These are phyloP conservation scores for Blastobotrys chiropterorum DNA, from an alignment of 805 yeast species.

Conservation along the genomic window DNA sequence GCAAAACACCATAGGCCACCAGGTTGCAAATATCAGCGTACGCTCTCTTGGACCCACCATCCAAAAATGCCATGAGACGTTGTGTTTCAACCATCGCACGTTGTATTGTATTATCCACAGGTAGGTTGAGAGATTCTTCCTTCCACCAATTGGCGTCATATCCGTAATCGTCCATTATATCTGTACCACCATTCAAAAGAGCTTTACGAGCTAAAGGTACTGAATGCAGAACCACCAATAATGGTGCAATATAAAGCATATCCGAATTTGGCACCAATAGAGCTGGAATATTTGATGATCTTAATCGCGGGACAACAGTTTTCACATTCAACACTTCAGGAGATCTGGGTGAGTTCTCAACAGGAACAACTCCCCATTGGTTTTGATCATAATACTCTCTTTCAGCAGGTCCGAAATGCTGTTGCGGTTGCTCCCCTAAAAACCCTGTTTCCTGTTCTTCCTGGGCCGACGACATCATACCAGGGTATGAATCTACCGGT, in stretches of 20 bases:
- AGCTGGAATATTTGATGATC: slow-evolving; percentile 13
- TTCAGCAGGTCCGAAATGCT: slow-evolving; percentile 22
- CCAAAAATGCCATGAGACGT: slow-evolving; percentile 28
- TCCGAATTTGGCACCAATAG: slow-evolving; percentile 18
- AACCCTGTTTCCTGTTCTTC: not conserved
- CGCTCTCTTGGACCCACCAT: slow-evolving; percentile 24
- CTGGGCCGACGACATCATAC: not conserved
- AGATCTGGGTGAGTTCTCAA: not conserved
- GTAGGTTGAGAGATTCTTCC: slow-evolving; percentile 17
- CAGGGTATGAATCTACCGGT: not conserved
- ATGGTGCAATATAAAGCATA: slow-evolving; percentile 21
- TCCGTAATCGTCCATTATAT: slow-evolving; percentile 17
- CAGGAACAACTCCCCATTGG: slow-evolving; percentile 23
- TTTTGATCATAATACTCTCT: slow-evolving; percentile 19
- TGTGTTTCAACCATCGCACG: slow-evolving; percentile 25
- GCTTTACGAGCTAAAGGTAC: slow-evolving; percentile 29
- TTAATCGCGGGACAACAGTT: not conserved
- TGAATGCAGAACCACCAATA: slow-evolving; percentile 25
- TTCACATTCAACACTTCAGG: not conserved
- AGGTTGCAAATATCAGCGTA: slow-evolving; percentile 17
- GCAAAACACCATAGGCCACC: slow-evolving; percentile 8
- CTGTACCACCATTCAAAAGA: slow-evolving; percentile 15
- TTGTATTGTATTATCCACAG: slow-evolving; percentile 1
- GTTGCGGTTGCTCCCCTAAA: not conserved
- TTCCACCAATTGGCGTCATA: slow-evolving; percentile 26